These are phyloP conservation scores for Scheffersomyces parashehatae DNA, from an alignment of 1,139 yeast genomes.

Conservation along the genomic window DNA sequence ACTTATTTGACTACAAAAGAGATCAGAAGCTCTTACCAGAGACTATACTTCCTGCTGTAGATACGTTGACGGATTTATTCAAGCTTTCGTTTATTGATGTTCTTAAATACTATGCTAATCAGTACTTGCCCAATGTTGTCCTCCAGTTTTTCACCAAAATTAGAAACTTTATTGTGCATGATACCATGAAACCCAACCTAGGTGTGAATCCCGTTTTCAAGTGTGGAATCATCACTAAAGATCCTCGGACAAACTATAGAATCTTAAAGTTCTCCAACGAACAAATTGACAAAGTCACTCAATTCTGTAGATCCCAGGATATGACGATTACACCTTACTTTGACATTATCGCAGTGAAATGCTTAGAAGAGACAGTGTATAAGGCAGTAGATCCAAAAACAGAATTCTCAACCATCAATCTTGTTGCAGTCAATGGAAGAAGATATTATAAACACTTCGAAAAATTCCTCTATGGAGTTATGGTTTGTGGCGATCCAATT, in stretches of 20 bases:
- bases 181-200: not conserved
- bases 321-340: conserved; percentile 12
- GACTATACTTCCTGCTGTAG: not conserved
- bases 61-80: not conserved
- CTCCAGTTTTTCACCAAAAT: not conserved
- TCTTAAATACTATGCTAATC: not conserved
- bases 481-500: conserved; percentile 19
- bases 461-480: conserved; percentile 19
- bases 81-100: not conserved
- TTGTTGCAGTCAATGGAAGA: conserved; percentile 12
- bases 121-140: not conserved
- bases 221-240: conserved; percentile 4
- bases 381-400: conserved; percentile 3
- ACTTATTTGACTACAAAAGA: conserved; percentile 2
- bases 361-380: conserved; percentile 8
- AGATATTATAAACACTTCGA: conserved; percentile 9
- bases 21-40: not conserved
- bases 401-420: conserved; percentile 7
- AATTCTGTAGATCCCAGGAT: conserved; percentile 6
- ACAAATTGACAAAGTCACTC: conserved; percentile 2
- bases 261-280: conserved; percentile 9
- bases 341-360: conserved; percentile 8
- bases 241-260: conserved; percentile 6
- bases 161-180: not conserved
- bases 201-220: conserved; percentile 3